Base-by-base conservation (phyloP, 306 rosid species). In the Abrus precatorius region DNA sequence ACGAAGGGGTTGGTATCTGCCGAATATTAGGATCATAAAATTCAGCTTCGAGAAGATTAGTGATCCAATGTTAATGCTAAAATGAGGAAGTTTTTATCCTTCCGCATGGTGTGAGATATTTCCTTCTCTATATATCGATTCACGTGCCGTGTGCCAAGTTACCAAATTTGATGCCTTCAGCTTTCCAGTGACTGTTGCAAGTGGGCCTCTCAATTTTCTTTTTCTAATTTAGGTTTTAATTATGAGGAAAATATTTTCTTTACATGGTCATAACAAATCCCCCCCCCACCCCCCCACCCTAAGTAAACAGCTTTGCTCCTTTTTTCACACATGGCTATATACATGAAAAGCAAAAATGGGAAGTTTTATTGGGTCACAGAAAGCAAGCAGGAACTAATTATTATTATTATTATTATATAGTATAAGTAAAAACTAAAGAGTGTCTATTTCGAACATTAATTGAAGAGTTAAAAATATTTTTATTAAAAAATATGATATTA, bases 181-280 rank as follows among this genome's bases (percentile, higher is more conserved):
- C 40, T 4, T 36, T 36, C 4, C 3, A 36, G 40, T 36, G 4
- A 36, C 40, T 36, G 1, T 36, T 36, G 40, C 40, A 36, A 36
- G 40, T 36, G 40, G 40, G 4, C 40, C 40, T 36, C 40, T 20
- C 20, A 20, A 20, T 20, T 20, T 20, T 20, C 20, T 20, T 20
- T 20, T 20, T 20, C 20, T 20, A 20, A 20, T 20, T 20, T 20
- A 0, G 20, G 20, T 20, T 20, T 20, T 20, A 20, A 27, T 62
- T 47, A 13, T 9, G 52, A 29, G 44, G 55, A 49, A 34, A 44
- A 48, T 33, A 3, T 27, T 64, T 54, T 81, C 80, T 44, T 55
- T 66, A 34, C 44, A 44, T 64, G 38, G 45, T 30, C 69, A 80
- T n/a, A 30, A 45, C 29, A 79, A 72, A 71, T 71, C 66, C 32